Conservation (phyloP, 257 asterid genomes). For the Lantana camara region DNA sequence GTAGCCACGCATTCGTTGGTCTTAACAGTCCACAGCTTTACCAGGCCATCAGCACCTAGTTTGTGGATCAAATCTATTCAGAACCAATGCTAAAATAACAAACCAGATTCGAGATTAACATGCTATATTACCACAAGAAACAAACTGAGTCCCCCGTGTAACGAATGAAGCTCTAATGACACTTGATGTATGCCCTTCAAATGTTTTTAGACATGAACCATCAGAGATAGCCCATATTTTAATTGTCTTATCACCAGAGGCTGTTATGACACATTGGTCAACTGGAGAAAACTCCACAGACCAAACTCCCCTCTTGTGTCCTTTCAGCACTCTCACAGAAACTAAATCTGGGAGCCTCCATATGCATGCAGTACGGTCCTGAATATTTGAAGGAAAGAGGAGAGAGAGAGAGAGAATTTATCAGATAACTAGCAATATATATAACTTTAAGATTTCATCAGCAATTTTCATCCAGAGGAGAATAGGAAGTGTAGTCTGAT, state of each 20-base stretch:
- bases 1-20: conserved; percentile 91
- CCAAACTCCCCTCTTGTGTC: conserved; percentile 97
- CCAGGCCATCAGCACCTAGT: conserved; percentile 94
- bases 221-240: conserved; percentile 93
- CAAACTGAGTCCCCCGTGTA: conserved; percentile 87
- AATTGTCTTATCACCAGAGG: conserved; percentile 93
- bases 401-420: conserved; percentile 20
- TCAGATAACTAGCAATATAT: conserved; percentile 7
- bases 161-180: conserved; percentile 88
- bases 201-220: conserved; percentile 91
- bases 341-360: conserved; percentile 96
- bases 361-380: conserved; percentile 97
- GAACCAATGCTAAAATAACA: conserved; percentile 15
- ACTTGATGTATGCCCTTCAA: conserved; percentile 94
- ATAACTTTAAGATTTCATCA: conserved; percentile 3
- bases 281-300: conserved; percentile 99
- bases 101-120: conserved; percentile 11
- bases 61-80: conserved; percentile 23
- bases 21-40: conserved; percentile 94
- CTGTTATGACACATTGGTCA: conserved; percentile 92
- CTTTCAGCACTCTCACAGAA: conserved; percentile 71
- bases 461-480: neutral
- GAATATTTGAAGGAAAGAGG: conserved; percentile 34
- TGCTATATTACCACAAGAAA: conserved; percentile 75
- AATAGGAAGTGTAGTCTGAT: conserved; percentile 2